phyloP scores from a whole-genome alignment of 352 stramenopile genomes.

The Pythium biforme region DNA sequence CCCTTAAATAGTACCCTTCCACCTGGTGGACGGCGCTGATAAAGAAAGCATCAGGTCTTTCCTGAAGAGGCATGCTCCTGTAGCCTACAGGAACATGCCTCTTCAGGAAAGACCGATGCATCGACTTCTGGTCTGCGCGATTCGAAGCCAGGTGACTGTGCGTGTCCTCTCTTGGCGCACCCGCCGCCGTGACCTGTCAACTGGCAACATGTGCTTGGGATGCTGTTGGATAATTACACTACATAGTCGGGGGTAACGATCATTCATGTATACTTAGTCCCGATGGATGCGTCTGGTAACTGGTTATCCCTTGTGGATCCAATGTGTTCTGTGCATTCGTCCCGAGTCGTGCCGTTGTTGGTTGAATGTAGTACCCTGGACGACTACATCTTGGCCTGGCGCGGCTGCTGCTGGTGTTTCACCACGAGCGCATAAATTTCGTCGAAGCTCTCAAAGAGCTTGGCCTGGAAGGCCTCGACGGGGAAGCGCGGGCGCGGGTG shows the following conservation, averaged over 20 bases:
- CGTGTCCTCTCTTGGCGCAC: background rate
- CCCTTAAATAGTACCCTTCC: background rate
- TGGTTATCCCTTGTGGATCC: background rate
- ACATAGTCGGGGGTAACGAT: background rate
- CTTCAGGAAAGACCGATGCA: no score
- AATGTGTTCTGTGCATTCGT: background rate
- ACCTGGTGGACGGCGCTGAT: background rate
- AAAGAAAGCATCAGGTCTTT: no score
- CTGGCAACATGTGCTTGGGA: background rate
- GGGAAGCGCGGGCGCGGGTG: conserved; percentile 32
- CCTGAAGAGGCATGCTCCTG: no score
- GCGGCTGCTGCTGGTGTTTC: conserved; percentile 13
- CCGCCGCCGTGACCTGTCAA: no score
- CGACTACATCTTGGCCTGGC: conserved; percentile 23
- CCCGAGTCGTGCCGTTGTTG: background rate
- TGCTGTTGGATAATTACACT: background rate
- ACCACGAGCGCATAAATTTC: conserved; percentile 49
- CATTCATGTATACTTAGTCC: background rate
- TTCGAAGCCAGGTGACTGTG: no score
- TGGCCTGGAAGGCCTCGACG: conserved; percentile 42
- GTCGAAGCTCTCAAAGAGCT: conserved; percentile 54
- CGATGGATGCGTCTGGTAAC: background rate
- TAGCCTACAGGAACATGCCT: no score
- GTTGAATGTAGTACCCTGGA: background rate
- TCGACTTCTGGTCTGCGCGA: no score